Conservation (phyloP, 805 yeast species). For the Ogataea sp. region DNA sequence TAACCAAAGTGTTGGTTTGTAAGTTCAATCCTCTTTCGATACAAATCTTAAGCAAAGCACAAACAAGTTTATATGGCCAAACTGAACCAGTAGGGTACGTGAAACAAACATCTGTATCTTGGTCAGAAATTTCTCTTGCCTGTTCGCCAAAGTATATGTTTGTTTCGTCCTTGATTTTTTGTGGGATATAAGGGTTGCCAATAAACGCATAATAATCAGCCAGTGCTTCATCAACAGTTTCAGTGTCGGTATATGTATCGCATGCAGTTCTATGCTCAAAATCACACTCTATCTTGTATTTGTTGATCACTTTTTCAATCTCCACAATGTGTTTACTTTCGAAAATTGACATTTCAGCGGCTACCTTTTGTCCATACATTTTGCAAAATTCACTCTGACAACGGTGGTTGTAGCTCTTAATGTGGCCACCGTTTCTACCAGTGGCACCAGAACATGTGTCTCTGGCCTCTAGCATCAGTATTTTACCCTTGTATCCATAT, state of each 20-base stretch:
- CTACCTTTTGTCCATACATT: slow-evolving; percentile 17
- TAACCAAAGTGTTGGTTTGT: slow-evolving; percentile 31
- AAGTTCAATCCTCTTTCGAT: slow-evolving; percentile 29
- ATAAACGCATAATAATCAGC: slow-evolving; percentile 16
- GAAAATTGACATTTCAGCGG: slow-evolving; percentile 28
- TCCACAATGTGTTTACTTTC: slow-evolving; percentile 27
- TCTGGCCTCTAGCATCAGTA: slow-evolving; percentile 21
- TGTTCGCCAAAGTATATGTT: slow-evolving; percentile 24
- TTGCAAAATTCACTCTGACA: slow-evolving; percentile 8
- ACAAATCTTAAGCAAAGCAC: slow-evolving; percentile 23
- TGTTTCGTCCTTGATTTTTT: slow-evolving; percentile 18
- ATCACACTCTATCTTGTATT: slow-evolving; percentile 30
- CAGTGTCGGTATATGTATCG: slow-evolving; percentile 23
- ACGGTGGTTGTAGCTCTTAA: slow-evolving; percentile 26
- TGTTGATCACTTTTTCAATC: slow-evolving; percentile 25
- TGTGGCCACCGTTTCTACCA: slow-evolving; percentile 41
- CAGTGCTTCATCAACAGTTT: slow-evolving; percentile 5
- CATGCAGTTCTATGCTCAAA: slow-evolving; percentile 25
- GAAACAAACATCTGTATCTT: slow-evolving; percentile 22
- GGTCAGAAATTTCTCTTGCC: slow-evolving; percentile 21
- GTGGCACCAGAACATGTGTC: slow-evolving; percentile 33
- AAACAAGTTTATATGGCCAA: slow-evolving; percentile 37
- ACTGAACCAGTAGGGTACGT: slow-evolving; percentile 33
- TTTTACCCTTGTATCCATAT: not conserved
- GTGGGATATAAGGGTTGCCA: slow-evolving; percentile 21